These are phyloP conservation scores for Solanum lignicaule DNA, from an alignment of 257 asterid genomes.

Conservation along the genomic window DNA sequence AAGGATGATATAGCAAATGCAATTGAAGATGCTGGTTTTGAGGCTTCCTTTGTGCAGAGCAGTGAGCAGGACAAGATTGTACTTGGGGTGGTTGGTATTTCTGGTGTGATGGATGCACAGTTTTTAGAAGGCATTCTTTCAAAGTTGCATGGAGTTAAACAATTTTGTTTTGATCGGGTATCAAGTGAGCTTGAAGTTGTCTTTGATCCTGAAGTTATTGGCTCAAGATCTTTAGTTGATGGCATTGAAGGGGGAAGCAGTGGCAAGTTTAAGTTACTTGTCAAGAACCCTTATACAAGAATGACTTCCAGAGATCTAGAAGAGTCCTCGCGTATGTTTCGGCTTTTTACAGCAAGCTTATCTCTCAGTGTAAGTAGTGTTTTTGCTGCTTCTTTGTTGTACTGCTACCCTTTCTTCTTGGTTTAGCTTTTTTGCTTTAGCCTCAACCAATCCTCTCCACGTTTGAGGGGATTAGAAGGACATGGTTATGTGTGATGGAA, in stretches of 20 bases:
- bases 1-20: slow-evolving; percentile 73
- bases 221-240: slow-evolving; percentile 75
- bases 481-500: background rate
- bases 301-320: slow-evolving; percentile 80
- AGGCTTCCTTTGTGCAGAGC: slow-evolving; percentile 89
- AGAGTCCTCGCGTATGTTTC: slow-evolving; percentile 84
- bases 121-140: slow-evolving; percentile 60
- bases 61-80: slow-evolving; percentile 78
- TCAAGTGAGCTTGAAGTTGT: slow-evolving; percentile 60
- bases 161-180: slow-evolving; percentile 39
- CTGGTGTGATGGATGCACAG: slow-evolving; percentile 57
- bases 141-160: slow-evolving; percentile 67
- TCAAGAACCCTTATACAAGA: slow-evolving; percentile 81
- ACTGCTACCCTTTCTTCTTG: background rate
- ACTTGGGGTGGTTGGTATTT: slow-evolving; percentile 55
- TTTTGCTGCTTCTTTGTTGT: background rate
- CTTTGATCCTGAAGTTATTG: slow-evolving; percentile 87
- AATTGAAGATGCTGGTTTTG: slow-evolving; percentile 98
- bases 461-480: background rate
- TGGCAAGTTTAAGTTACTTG: slow-evolving; percentile 55
- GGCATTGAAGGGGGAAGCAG: slow-evolving; percentile 57
- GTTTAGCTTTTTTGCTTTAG: background rate
- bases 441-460: background rate
- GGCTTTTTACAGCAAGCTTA: slow-evolving; percentile 74
- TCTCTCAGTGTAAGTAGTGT: slow-evolving; percentile 65